Evolutionary conservation across 108 stramenopile species (phyloP).

Genomic region (Nitzschia sp.): DNA sequence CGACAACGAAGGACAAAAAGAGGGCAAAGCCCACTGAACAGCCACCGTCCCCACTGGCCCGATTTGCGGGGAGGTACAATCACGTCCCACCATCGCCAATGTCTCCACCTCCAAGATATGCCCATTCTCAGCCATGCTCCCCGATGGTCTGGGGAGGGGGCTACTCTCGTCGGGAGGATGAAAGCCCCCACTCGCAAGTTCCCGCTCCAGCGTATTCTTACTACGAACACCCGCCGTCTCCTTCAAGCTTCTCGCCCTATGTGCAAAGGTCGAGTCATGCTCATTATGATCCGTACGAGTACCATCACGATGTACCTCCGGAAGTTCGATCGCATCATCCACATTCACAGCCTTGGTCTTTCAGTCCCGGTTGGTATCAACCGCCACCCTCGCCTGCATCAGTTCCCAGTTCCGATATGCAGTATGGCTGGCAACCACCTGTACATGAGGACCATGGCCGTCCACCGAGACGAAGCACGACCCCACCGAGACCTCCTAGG

Average conservation of each 20-base stretch:
- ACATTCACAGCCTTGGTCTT: constrained; percentile 10
- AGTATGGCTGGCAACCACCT: background rate
- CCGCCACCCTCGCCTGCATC: background rate
- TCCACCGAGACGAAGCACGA: background rate
- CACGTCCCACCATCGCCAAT: constrained; percentile 27
- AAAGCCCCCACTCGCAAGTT: constrained; percentile 13
- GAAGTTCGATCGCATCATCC: background rate
- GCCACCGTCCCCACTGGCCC: background rate
- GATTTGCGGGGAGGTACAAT: constrained; percentile 7
- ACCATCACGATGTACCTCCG: constrained; percentile 4
- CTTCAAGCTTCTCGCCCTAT: constrained; percentile 18
- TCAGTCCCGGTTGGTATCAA: background rate
- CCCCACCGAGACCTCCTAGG: constrained; percentile 9
- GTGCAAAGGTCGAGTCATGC: background rate
- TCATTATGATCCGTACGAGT: constrained; percentile 5
- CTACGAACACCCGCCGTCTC: background rate
- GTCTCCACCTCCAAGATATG: constrained; percentile 11
- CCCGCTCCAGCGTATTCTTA: background rate
- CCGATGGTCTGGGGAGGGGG: constrained; percentile 31
- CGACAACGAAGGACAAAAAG: background rate
- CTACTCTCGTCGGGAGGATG: background rate
- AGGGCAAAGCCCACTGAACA: background rate
- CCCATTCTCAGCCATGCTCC: constrained; percentile 30
- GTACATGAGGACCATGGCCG: background rate
- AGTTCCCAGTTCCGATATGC: background rate